Evolutionary conservation across 1,139 yeast species (phyloP).

Genomic region (Scheffersomyces titani): DNA sequence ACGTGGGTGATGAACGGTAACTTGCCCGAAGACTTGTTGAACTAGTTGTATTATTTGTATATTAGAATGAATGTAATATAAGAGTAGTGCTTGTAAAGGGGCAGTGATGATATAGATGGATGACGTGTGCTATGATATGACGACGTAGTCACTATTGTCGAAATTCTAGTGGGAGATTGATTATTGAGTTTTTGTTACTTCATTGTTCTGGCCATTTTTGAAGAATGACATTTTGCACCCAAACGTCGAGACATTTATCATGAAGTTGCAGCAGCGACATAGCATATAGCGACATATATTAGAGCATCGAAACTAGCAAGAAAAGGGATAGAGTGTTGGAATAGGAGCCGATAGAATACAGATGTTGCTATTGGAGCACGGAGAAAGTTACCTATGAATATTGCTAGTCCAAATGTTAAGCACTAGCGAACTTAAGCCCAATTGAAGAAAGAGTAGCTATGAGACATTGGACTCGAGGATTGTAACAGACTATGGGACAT

Average conservation of each 20-base stretch:
- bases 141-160: too few relatives aligned
- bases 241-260: background rate
- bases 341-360: background rate
- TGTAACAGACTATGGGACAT: background rate
- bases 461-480: background rate
- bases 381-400: too few relatives aligned
- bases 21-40: conserved; percentile 37
- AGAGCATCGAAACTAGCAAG: too few relatives aligned
- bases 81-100: background rate
- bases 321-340: background rate
- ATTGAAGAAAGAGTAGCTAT: background rate
- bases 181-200: background rate
- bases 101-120: too few relatives aligned
- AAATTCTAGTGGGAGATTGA: background rate
- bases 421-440: too few relatives aligned
- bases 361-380: too few relatives aligned
- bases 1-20: conserved; percentile 56
- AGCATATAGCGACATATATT: background rate
- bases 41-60: background rate
- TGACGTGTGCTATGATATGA: too few relatives aligned
- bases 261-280: background rate
- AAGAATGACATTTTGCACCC: background rate
- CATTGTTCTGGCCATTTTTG: background rate
- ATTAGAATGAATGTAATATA: background rate
- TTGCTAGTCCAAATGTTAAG: background rate